Evolutionary conservation across 192 early-diverging fungal species (phyloP), one percentile per base, ranked within the genome.

Genomic region (Coemansia biformis): DNA sequence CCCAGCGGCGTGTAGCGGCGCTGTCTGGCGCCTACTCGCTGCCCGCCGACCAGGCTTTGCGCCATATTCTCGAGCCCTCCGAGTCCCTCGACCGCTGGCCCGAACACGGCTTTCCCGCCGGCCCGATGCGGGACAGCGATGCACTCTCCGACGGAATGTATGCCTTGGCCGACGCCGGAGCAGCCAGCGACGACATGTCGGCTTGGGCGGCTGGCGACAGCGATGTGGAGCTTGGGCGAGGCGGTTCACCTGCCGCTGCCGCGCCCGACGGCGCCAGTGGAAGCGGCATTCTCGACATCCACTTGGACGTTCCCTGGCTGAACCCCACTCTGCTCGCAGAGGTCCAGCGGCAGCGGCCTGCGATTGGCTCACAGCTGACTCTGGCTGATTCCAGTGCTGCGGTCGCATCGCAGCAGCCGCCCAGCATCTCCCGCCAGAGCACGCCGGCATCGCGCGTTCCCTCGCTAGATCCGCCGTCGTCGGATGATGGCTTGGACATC

Each of bases 251-350:
- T 0, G 36, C 5, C 11, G 21, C 29, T 18, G 35, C 21, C 9
- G n/a, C 9, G 24, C 46, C 29, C 8, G 29, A 39, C 4, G 17
- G 6, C 9, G 38, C 8, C 5, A 41, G 56, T 6, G 52, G 56
- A 12, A 29, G 34, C 7, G 31, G 41, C 1, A 17, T 30, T 7
- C 23, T 49, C 11, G 38, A 65, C 29, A 36, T 72, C 1, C 26
- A 59, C n/a, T 29, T 65, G 15, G 57, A 72, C 14, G 60, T 72
- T 19, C 68, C 68, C 11, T 72, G 68, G 68, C 62, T 72, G 15
- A 59, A 72, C 16, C 57, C 57, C 4, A 21, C 34, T 13, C 22
- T 60, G 7, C 28, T 59, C 3, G 19, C 56, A 4, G 18, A 37
- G 0, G n/a, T 26, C 0, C 52, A 28, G 19, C 57, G 22, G 18